Percentiles rank a stretch among this genome's conserved stretches.
These are phyloP conservation scores for Sporothrix brasiliensis DNA, from an alignment of 2,329 filamentous ascomycete species.

Conservation along the genomic window DNA sequence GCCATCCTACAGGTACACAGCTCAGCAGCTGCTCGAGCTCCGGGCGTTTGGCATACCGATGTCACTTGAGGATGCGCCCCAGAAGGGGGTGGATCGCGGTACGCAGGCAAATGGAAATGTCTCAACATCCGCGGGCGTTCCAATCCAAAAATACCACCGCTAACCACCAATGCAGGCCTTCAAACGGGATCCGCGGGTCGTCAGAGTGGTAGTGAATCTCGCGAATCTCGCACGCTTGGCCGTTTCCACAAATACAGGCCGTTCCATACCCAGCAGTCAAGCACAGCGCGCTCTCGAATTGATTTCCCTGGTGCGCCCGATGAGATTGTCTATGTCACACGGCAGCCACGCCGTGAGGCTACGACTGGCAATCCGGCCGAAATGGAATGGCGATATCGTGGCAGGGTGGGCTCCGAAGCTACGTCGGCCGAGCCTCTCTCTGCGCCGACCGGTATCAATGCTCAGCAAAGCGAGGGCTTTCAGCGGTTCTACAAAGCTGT, in stretches of 20 bases:
- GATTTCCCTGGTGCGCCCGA: slow-evolving; percentile 44
- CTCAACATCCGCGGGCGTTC: too few relatives aligned
- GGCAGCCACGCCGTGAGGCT: slow-evolving; percentile 35
- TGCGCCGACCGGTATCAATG: slow-evolving; percentile 55
- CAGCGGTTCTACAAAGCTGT: slow-evolving; percentile 69
- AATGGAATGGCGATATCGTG: slow-evolving; percentile 41
- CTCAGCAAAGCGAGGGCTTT: slow-evolving; percentile 67
- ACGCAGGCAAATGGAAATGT: not conserved
- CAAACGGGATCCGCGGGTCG: not conserved
- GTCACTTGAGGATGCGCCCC: slow-evolving; percentile 27
- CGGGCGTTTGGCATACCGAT: slow-evolving; percentile 26
- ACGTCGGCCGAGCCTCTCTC: slow-evolving; percentile 55
- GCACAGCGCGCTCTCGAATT: slow-evolving; percentile 37
- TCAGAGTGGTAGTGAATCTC: slow-evolving; percentile 20
- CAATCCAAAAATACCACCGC: not conserved
- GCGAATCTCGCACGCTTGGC: slow-evolving; percentile 31
- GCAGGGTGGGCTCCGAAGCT: slow-evolving; percentile 52
- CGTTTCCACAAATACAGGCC: slow-evolving; percentile 32
- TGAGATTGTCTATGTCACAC: slow-evolving; percentile 40
- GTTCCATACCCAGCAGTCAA: slow-evolving; percentile 9
- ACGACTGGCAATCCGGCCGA: slow-evolving; percentile 36
- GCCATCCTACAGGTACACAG: slow-evolving; percentile 34
- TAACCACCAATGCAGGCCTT: slow-evolving; percentile 9
- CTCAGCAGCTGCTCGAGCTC: slow-evolving; percentile 35
- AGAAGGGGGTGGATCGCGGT: slow-evolving; percentile 33